Percentiles rank a stretch among this genome's conserved stretches.
Conservation (phyloP, 192 early-diverging fungal genomes). For the Podila epicladia region DNA sequence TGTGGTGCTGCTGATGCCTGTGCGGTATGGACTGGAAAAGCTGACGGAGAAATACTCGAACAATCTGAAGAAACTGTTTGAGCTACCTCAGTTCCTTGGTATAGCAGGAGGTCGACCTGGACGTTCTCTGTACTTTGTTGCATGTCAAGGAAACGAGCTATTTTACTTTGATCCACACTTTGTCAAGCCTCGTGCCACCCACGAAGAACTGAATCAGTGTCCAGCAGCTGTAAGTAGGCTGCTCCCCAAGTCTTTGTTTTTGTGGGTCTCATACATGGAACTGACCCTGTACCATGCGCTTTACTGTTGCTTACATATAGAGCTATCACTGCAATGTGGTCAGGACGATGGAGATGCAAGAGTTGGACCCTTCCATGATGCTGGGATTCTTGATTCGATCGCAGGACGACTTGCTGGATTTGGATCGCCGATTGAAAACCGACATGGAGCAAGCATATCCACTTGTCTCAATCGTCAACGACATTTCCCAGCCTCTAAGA, state of each 20-base stretch:
- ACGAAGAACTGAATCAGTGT: slow-evolving; percentile 18
- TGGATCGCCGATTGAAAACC: slow-evolving; percentile 22
- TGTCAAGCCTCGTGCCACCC: slow-evolving; percentile 46
- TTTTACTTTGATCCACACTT: slow-evolving; percentile 55
- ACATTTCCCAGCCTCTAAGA: background rate
- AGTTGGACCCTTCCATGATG: slow-evolving; percentile 56
- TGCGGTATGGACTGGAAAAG: slow-evolving; percentile 34
- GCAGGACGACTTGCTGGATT: slow-evolving; percentile 27
- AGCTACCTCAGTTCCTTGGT: slow-evolving; percentile 53
- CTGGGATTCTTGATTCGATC: slow-evolving; percentile 52
- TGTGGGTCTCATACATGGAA: too few relatives aligned
- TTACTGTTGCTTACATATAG: slow-evolving; percentile 1
- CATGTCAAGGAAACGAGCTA: slow-evolving; percentile 49
- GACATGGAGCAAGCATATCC: slow-evolving; percentile 31
- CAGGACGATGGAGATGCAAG: slow-evolving; percentile 48
- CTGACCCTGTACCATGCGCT: too few relatives aligned
- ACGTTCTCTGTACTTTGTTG: slow-evolving; percentile 56
- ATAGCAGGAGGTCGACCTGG: slow-evolving; percentile 53
- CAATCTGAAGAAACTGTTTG: slow-evolving; percentile 38
- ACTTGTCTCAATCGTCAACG: slow-evolving; percentile 15
- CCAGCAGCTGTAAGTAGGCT: slow-evolving; percentile 28
- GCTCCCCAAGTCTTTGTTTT: too few relatives aligned
- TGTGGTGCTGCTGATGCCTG: slow-evolving; percentile 46
- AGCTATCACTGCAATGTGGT: slow-evolving; percentile 53
- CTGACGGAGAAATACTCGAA: slow-evolving; percentile 18